Percentiles rank a stretch among this genome's conserved stretches.
phyloP scores from a whole-genome alignment of 1,284 basidiomycete species.

The Neotropicomus parvogracilis region DNA sequence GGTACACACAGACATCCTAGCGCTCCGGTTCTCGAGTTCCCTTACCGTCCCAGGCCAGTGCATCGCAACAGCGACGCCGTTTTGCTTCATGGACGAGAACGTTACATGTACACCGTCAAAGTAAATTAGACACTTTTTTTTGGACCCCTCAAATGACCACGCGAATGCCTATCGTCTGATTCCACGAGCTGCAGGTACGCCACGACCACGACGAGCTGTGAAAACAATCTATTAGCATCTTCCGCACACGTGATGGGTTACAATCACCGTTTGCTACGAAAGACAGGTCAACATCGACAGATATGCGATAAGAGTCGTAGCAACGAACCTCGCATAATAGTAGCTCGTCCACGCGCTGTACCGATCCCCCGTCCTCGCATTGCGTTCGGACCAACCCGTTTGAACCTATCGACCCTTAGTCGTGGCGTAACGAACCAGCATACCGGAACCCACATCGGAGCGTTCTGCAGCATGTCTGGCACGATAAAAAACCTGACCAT shows the following conservation, averaged over 20 bases:
- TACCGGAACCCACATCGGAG: conserved; percentile 80
- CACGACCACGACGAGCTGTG: conserved; percentile 79
- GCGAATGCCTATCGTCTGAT: conserved; percentile 60
- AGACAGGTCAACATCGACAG: conserved; percentile 14
- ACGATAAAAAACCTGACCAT: conserved; percentile 99
- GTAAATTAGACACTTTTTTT: conserved; percentile 17
- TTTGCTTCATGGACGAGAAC: conserved; percentile 4
- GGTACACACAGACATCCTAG: neutral
- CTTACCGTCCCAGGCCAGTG: neutral
- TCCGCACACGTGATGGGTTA: neutral
- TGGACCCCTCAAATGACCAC: neutral
- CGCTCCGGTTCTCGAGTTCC: neutral
- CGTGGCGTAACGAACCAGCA: neutral
- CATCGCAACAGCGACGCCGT: neutral
- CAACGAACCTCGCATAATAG: conserved; percentile 85
- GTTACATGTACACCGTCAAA: conserved; percentile 16
- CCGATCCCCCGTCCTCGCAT: conserved; percentile 99
- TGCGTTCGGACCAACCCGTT: conserved; percentile 95
- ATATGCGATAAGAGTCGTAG: conserved; percentile 6
- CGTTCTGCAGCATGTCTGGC: conserved; percentile 98
- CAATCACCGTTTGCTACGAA: conserved; percentile 59
- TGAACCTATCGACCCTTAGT: conserved; percentile 71
- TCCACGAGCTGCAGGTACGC: conserved; percentile 68
- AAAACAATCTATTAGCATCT: conserved; percentile 14
- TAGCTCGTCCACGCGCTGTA: conserved; percentile 92